Evolutionary conservation across 306 rosid genomes (phyloP), one percentile per base, ranked within the genome.

Genomic region (Acacia acuminata): DNA sequence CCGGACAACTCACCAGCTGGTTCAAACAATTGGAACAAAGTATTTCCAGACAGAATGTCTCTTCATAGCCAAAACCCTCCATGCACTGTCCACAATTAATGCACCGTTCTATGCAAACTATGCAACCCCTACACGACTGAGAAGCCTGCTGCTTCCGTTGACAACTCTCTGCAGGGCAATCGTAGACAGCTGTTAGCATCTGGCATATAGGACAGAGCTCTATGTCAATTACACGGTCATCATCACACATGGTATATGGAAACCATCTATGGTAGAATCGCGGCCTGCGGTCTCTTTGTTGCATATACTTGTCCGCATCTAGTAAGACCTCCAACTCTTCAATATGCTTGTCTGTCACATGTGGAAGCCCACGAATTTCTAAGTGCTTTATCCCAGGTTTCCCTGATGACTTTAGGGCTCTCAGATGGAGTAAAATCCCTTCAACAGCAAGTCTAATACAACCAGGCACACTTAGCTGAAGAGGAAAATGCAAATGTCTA

Each of bases 151-250:
- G 83, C 81, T 89, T 82, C 78, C 71, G 87, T 66, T 64, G 88
- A 75, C 94, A 89, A 82, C 81, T 85, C 85, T 79, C 86, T 32
- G 84, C 88, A 15, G 94, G 94, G 76, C 92, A 91, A 86, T 91
- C 94, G 74, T 85, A 91, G 74, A 91, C 91, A 15, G 81, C 75
- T 50, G 88, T 84, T 64, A 77, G 60, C 56, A 60, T 74, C 87
- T 79, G 84, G 87, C 94, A 91, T 76, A 78, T 86, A 44, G 94
- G 94, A 79, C 92, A 91, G n/a, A 55, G 67, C 80, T 91, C 91
- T 11, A 91, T 43, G 55, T 91, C 92, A 14, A 91, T 87, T 72
- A 85, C 79, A 79, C 91, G 87, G 47, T 80, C 91, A 83, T 86
- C 90, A 77, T 85, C 78, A 40, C 66, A 74, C 66, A 80, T 79